A percentile compares a stretch with the other conserved stretches of the same genome.
Evolutionary conservation across 208 protist species (phyloP).

Genomic region (Acanthamoeba castellanii): DNA sequence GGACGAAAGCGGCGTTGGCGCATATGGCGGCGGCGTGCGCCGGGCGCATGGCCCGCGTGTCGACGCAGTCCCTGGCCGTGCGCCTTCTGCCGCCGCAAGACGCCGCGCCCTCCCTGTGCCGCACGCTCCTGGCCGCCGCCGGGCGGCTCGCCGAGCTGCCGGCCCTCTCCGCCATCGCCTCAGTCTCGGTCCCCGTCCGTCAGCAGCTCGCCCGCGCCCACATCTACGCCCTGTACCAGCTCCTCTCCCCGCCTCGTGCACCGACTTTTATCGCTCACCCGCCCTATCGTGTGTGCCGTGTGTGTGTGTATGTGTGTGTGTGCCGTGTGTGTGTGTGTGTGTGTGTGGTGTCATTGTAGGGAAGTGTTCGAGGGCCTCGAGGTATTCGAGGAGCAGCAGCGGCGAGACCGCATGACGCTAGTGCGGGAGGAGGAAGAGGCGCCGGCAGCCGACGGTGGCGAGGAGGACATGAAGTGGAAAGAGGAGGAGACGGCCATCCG

Average conservation of each 20-base stretch:
- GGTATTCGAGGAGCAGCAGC: slow-evolving; percentile 40
- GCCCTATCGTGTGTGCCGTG: too few species aligned
- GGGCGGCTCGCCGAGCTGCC: not conserved
- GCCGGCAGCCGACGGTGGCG: too few species aligned
- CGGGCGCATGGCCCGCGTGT: not conserved
- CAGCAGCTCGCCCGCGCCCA: not conserved
- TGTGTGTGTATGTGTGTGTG: too few species aligned
- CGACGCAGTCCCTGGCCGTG: slow-evolving; percentile 12
- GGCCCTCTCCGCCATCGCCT: not conserved
- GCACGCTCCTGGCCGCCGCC: not conserved
- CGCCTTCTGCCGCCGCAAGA: not conserved
- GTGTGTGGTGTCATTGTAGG: not conserved
- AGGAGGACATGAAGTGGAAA: not conserved
- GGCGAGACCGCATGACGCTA: not conserved
- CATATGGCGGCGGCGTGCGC: not conserved
- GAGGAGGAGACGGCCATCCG: not conserved
- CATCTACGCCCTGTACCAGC: slow-evolving; percentile 23
- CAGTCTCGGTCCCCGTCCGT: not conserved
- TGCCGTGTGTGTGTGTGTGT: too few species aligned
- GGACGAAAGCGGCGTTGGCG: not conserved
- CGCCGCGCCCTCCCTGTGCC: not conserved
- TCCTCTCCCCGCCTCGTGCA: not conserved
- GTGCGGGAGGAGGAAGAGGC: slow-evolving; percentile 19
- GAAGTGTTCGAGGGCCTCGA: slow-evolving; percentile 44
- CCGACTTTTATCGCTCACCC: not conserved